Evolutionary conservation across 2,329 filamentous ascomycete genomes (phyloP).

Genomic region (Zelopaecilomyces penicillatus): DNA sequence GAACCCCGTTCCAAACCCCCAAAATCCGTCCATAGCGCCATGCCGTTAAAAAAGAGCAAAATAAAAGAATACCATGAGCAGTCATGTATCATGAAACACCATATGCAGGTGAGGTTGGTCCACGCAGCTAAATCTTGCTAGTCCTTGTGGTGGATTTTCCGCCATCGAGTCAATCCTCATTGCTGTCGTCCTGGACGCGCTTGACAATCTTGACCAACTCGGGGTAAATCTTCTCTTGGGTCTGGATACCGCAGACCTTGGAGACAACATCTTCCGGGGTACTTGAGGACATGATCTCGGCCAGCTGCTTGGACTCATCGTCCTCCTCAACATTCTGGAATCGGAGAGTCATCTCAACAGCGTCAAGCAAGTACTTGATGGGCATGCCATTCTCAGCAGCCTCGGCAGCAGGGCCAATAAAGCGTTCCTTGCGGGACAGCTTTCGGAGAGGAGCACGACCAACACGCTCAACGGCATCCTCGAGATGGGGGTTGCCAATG

Average conservation of each 20-base stretch:
- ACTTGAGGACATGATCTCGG: conserved; percentile 72
- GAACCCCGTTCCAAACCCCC: background rate
- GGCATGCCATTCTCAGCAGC: conserved; percentile 73
- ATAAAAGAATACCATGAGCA: conserved; percentile 7
- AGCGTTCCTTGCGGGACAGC: conserved; percentile 88
- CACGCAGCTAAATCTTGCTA: background rate
- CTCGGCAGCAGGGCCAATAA: conserved; percentile 84
- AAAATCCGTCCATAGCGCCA: conserved; percentile 13
- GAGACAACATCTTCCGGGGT: conserved; percentile 65
- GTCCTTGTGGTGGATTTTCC: conserved; percentile 2
- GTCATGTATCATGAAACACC: conserved; percentile 8
- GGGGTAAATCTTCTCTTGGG: conserved; percentile 67
- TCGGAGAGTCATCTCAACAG: conserved; percentile 83
- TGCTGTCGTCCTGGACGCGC: conserved; percentile 65
- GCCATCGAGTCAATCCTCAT: conserved; percentile 32
- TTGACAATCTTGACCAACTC: conserved; percentile 70
- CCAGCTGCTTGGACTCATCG: conserved; percentile 78
- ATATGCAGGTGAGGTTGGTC: background rate
- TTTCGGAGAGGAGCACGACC: conserved; percentile 92
- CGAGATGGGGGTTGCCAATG: conserved; percentile 87
- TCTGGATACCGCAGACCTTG: conserved; percentile 74
- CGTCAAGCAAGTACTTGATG: conserved; percentile 66
- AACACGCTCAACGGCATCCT: conserved; percentile 90
- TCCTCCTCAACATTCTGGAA: conserved; percentile 94
- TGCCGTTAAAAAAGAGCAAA: conserved; percentile 9